Evolutionary conservation across 1,139 yeast species (phyloP).

Genomic region (Saccharomyces hybrid): DNA sequence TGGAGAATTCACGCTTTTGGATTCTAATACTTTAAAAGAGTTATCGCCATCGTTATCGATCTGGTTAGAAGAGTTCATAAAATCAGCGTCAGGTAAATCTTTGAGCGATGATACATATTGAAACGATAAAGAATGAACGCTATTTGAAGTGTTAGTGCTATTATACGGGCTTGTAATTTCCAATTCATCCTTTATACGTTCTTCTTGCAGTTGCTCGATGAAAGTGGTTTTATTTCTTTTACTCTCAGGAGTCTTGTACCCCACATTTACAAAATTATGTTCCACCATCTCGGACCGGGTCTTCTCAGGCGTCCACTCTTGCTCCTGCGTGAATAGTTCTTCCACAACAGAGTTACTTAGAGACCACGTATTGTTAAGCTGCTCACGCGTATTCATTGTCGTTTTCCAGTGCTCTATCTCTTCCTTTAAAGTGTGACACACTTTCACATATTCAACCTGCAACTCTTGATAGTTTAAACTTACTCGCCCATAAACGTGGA

Average conservation of each 20-base stretch:
- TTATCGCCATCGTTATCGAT: not conserved
- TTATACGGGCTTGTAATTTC: constrained; percentile 19
- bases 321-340: not conserved
- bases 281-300: not conserved
- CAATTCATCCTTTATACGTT: constrained; percentile 14
- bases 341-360: not conserved
- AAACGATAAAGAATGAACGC: not conserved
- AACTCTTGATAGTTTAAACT: constrained; percentile 12
- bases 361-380: constrained; percentile 14
- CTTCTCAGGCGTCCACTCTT: not conserved
- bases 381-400: constrained; percentile 10
- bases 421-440: constrained; percentile 9
- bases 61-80: not conserved
- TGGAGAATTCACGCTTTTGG: not conserved
- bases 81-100: not conserved
- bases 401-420: constrained; percentile 21
- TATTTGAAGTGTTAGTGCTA: not conserved
- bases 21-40: not conserved
- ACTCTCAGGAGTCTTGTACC: not conserved
- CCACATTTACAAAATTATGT: not conserved
- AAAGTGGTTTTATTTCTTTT: constrained; percentile 5
- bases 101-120: not conserved
- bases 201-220: constrained; percentile 14
- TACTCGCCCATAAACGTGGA: constrained; percentile 11
- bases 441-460: constrained; percentile 11